A percentile compares a stretch with the other conserved stretches of the same genome.
These are phyloP conservation scores for Diatrype stigma DNA, from an alignment of 2,329 filamentous ascomycete species.

Conservation along the genomic window DNA sequence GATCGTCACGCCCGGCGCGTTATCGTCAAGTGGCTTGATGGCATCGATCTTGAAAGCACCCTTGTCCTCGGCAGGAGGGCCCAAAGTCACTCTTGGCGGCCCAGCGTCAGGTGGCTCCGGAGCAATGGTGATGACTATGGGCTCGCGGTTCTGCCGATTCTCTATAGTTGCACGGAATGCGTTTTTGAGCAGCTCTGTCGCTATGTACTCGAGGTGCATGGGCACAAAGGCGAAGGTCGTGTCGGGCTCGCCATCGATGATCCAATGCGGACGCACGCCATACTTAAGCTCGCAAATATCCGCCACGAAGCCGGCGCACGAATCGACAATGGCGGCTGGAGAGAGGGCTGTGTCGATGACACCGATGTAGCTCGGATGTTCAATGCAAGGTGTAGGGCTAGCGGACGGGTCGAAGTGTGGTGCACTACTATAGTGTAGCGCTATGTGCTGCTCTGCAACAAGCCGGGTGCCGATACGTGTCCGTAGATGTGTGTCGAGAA, in stretches of 20 bases:
- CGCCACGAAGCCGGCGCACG: constrained; percentile 84
- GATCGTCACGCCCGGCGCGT: constrained; percentile 84
- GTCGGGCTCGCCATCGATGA: constrained; percentile 79
- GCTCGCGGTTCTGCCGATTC: constrained; percentile 70
- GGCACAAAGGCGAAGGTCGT: constrained; percentile 93
- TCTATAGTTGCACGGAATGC: constrained; percentile 93
- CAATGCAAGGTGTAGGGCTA: constrained; percentile 46
- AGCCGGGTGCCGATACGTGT: constrained; percentile 90
- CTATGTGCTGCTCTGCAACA: constrained; percentile 95
- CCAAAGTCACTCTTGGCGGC: constrained; percentile 28
- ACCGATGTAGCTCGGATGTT: constrained; percentile 72
- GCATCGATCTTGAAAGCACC: constrained; percentile 40
- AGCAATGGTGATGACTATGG: constrained; percentile 89
- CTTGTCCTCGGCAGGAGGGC: constrained; percentile 32
- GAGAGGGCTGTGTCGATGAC: constrained; percentile 89
- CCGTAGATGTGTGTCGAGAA: constrained; percentile 89
- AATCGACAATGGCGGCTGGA: constrained; percentile 75
- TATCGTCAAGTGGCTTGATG: constrained; percentile 57
- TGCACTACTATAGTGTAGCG: constrained; percentile 69
- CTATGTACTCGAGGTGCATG: constrained; percentile 94
- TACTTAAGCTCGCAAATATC: constrained; percentile 98
- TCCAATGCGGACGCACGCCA: constrained; percentile 74
- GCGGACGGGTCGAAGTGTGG: constrained; percentile 61
- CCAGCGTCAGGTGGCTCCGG: constrained; percentile 48
- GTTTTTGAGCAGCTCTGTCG: constrained; percentile 95